Conservation (phyloP, 108 stramenopile genomes). For the Cyclotella sp. region DNA sequence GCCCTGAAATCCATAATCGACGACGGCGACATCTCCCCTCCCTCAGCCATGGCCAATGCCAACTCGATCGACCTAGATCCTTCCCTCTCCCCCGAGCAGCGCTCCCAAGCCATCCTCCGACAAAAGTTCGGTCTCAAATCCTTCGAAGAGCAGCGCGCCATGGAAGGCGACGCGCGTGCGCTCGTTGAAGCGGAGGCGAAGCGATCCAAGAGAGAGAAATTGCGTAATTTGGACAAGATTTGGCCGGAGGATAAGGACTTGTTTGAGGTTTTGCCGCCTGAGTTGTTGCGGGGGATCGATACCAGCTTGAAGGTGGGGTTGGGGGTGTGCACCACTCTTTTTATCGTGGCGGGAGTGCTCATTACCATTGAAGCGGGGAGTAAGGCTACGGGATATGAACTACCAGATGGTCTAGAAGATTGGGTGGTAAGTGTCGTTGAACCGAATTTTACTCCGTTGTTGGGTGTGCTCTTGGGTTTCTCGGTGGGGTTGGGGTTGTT, state of each 20-base stretch:
- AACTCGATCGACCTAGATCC: neutral
- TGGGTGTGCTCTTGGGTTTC: slow-evolving; percentile 80
- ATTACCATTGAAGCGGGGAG: slow-evolving; percentile 83
- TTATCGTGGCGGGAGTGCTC: slow-evolving; percentile 71
- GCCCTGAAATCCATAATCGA: neutral
- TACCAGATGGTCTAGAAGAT: slow-evolving; percentile 67
- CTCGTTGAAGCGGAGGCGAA: slow-evolving; percentile 17
- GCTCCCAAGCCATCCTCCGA: slow-evolving; percentile 63
- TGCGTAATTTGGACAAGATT: slow-evolving; percentile 58
- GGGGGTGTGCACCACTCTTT: slow-evolving; percentile 58
- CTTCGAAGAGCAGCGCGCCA: slow-evolving; percentile 73
- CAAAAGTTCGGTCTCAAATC: slow-evolving; percentile 77
- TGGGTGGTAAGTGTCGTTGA: slow-evolving; percentile 76
- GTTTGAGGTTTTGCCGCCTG: slow-evolving; percentile 66
- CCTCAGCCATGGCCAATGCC: neutral
- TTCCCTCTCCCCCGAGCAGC: slow-evolving; percentile 59
- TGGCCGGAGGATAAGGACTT: slow-evolving; percentile 79
- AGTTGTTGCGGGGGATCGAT: slow-evolving; percentile 70
- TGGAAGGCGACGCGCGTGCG: slow-evolving; percentile 31
- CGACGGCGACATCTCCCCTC: too few species aligned
- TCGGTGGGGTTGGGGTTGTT: slow-evolving; percentile 79
- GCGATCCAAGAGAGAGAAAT: slow-evolving; percentile 43
- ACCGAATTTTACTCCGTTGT: slow-evolving; percentile 86
- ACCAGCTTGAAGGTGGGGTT: slow-evolving; percentile 76
- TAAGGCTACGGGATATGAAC: slow-evolving; percentile 59